Conservation (phyloP, 2,329 filamentous ascomycete species). For the Phaeosphaeriaceae sp. region DNA sequence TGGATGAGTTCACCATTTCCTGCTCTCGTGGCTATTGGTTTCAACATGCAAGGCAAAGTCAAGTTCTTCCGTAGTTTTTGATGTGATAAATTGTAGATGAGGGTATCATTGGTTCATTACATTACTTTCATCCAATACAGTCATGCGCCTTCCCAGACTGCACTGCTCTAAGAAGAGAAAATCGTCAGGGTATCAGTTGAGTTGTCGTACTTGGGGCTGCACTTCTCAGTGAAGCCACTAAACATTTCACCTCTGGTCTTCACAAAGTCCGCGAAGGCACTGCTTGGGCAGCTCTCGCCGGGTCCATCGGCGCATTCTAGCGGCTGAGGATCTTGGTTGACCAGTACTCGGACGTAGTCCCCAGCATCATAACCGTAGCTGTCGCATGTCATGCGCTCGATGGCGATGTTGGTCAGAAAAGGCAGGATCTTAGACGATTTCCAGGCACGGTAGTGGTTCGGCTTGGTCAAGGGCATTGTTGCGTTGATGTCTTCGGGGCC, state of each 20-base stretch:
- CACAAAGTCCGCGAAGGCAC: conserved; percentile 54
- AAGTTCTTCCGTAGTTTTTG: not conserved
- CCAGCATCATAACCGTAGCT: conserved; percentile 61
- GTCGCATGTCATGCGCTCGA: conserved; percentile 71
- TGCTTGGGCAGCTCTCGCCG: conserved; percentile 57
- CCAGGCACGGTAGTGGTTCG: conserved; percentile 71
- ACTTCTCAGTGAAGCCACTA: conserved; percentile 53
- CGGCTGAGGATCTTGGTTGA: conserved; percentile 59
- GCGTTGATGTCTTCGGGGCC: conserved; percentile 63
- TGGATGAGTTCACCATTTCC: too few relatives aligned
- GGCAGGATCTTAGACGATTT: conserved; percentile 68
- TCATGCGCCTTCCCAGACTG: not conserved
- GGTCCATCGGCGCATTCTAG: conserved; percentile 60
- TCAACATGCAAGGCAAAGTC: not conserved
- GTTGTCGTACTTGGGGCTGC: conserved; percentile 52
- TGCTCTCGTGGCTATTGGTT: too few relatives aligned
- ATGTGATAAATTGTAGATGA: not conserved
- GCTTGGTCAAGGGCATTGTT: conserved; percentile 68
- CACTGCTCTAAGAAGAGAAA: not conserved
- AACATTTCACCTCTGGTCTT: conserved; percentile 51
- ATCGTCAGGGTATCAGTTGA: conserved; percentile 50
- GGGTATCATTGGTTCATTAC: not conserved
- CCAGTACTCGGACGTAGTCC: conserved; percentile 60
- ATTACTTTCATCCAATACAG: not conserved
- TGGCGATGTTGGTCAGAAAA: conserved; percentile 70